Evolutionary conservation across 78 protist genomes (phyloP), one percentile per base, ranked within the genome.

Genomic region (Blattamonas nauphoetae): DNA sequence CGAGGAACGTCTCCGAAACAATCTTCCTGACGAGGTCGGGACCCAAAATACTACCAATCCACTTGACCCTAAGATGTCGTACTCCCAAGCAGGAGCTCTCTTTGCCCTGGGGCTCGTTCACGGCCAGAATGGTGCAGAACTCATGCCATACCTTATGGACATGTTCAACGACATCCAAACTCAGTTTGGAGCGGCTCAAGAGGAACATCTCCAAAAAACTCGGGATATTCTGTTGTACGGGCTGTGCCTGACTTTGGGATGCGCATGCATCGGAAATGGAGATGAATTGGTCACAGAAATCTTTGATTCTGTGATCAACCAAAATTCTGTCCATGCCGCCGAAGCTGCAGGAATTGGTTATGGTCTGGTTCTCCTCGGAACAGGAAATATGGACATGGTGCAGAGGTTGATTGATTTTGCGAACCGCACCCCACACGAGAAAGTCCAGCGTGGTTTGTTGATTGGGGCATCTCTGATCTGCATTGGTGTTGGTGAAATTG

Each of bases 51-150:
- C 84, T 2, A 2, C 1, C 1, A 78, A 44, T 33, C 96, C 97
- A 32, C n/a, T n/a, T n/a, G n/a, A n/a, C n/a, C n/a, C n/a, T n/a
- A n/a, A n/a, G n/a, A n/a, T n/a, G n/a, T n/a, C n/a, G n/a, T 97
- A 92, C 89, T 35, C 91, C 2, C 97, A 95, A 87, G 98, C 97
- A 41, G 99, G 99, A 35, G 94, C 97, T 0, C 88, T 97, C 55
- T 97, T 91, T 63, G 99, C 98, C 4, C 92, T 97, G 2, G 99
- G 99, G 43, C 91, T 97, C 34, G 97, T 98, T 71, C 97, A 98
- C 84, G 96, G 96, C 83, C 89, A 91, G 86, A 93, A 95, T 82
- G 99, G 98, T 84, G 92, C 77, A 36, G 92, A 46, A 33, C 90
- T 85, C 71, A 80, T 46, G 0, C 78, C 38, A 6, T 93, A 90